These are phyloP conservation scores for Saksenaea oblongispora DNA, from an alignment of 371 early-diverging fungal species.

Conservation along the genomic window DNA sequence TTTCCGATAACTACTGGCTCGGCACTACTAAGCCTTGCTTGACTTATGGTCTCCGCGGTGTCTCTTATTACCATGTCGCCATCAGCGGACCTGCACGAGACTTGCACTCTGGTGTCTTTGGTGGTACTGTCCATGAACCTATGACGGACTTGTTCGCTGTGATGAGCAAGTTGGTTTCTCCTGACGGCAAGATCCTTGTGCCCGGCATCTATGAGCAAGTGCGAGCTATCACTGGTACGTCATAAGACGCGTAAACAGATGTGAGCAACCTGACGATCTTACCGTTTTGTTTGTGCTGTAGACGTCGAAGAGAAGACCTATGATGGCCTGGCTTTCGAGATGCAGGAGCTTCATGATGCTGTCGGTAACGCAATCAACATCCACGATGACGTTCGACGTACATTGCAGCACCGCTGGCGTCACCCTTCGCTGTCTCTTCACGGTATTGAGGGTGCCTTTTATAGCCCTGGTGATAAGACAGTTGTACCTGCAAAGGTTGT, in stretches of 20 bases:
- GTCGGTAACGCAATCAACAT: slow-evolving; percentile 81
- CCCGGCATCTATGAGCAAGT: slow-evolving; percentile 95
- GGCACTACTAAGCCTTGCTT: slow-evolving; percentile 95
- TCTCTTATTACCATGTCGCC: slow-evolving; percentile 83
- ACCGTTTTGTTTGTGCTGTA: slow-evolving; percentile 11
- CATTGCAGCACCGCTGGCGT: slow-evolving; percentile 92
- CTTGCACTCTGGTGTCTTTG: slow-evolving; percentile 97
- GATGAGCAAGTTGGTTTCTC: slow-evolving; percentile 83
- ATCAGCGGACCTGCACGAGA: slow-evolving; percentile 86
- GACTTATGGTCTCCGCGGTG: slow-evolving; percentile 96
- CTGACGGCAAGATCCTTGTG: slow-evolving; percentile 86
- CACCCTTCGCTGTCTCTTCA: slow-evolving; percentile 95
- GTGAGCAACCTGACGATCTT: not conserved
- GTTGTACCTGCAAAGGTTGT: slow-evolving; percentile 95
- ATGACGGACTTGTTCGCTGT: slow-evolving; percentile 91
- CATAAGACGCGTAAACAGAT: not conserved
- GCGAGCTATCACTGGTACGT: slow-evolving; percentile 73
- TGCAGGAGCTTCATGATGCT: slow-evolving; percentile 80
- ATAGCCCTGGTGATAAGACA: slow-evolving; percentile 92
- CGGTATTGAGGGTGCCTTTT: slow-evolving; percentile 97
- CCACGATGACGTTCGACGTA: slow-evolving; percentile 70
- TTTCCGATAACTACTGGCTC: slow-evolving; percentile 97
- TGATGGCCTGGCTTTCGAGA: slow-evolving; percentile 77
- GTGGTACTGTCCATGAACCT: slow-evolving; percentile 96
- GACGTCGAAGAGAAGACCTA: slow-evolving; percentile 81